A percentile compares a stretch with the other conserved stretches of the same genome.
Evolutionary conservation across 1,284 basidiomycete genomes (phyloP).

Genomic region (Rhizoctonia solani): DNA sequence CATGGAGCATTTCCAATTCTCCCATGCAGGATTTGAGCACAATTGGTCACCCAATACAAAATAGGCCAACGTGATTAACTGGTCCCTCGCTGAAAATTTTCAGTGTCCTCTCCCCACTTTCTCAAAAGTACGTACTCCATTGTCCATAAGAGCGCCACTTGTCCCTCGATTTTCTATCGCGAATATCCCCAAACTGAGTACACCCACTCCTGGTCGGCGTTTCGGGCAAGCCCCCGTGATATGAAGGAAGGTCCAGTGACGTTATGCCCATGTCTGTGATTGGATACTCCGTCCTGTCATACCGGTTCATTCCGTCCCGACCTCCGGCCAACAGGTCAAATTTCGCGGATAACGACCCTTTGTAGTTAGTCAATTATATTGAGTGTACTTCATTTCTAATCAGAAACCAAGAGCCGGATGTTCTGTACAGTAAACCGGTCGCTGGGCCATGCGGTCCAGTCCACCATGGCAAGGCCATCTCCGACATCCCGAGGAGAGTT

Average conservation of each 20-base stretch:
- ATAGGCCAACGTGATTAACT: too few relatives aligned
- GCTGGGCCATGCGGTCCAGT: too few relatives aligned
- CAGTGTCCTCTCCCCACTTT: too few relatives aligned
- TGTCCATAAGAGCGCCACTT: neutral
- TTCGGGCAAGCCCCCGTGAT: neutral
- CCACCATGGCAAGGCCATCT: too few relatives aligned
- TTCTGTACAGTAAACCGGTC: too few relatives aligned
- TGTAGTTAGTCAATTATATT: neutral
- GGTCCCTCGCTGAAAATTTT: neutral
- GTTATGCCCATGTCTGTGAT: neutral
- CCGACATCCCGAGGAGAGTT: too few relatives aligned
- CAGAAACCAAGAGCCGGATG: too few relatives aligned
- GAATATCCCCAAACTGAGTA: neutral
- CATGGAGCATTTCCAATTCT: slow-evolving; percentile 15
- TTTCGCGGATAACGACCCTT: neutral
- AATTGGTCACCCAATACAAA: slow-evolving; percentile 9
- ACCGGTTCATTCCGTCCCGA: neutral
- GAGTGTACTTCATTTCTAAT: too few relatives aligned
- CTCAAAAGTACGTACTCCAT: too few relatives aligned
- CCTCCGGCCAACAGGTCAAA: neutral
- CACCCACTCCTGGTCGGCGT: slow-evolving; percentile 12
- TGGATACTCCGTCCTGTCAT: neutral
- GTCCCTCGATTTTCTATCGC: neutral
- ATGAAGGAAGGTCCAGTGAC: neutral
- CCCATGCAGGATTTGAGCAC: neutral